Evolutionary conservation across 441 rosid species (phyloP), one percentile per base, ranked within the genome.

Genomic region (Arabidopsis lyrata): DNA sequence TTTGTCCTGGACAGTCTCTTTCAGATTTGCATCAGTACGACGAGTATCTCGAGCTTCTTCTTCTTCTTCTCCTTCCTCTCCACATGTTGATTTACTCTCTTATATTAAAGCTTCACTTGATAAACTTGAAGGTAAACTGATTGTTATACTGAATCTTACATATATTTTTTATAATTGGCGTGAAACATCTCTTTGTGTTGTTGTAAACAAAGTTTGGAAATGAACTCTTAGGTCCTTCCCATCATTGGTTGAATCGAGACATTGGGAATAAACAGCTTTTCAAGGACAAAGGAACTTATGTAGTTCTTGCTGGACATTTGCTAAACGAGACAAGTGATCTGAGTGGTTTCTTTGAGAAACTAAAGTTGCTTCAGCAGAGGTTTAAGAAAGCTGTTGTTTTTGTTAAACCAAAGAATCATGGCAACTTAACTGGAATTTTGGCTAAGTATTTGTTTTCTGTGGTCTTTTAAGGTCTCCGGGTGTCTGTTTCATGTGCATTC

Each of bases 281-380:
- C 34, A 81, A 82, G 69, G 86, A 80, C 44, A 86, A 77, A 77
- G 87, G 86, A 61, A 56, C 81, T 22, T 72, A 86, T 68, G 73
- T 92, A 47, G 81, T 88, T 76, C 82, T 92, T 14, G 86, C 81
- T 18, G 92, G 92, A 34, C 68, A 81, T 57, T 83, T 89, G 50
- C 70, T 82, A 31, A 77, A 77, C 48, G 74, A 81, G 65, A 70
- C 82, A 15, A 56, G 76, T 77, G 73, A 81, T 68, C 36, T 39
- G 0, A 55, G 70, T 70, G 27, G 49, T 75, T 81, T 79, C 78
- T 78, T 91, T 78, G 91, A 89, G 77, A 87, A 83, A 69, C 68
- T 90, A 8, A 95, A 90, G 86, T 78, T 76, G 53, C 81, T 95
- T 78, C 90, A 86, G 80, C 97, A 85, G 74, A 92, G 95, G 98